phyloP scores from a whole-genome alignment of 805 yeast genomes.

The Grigorovia jiainica region DNA sequence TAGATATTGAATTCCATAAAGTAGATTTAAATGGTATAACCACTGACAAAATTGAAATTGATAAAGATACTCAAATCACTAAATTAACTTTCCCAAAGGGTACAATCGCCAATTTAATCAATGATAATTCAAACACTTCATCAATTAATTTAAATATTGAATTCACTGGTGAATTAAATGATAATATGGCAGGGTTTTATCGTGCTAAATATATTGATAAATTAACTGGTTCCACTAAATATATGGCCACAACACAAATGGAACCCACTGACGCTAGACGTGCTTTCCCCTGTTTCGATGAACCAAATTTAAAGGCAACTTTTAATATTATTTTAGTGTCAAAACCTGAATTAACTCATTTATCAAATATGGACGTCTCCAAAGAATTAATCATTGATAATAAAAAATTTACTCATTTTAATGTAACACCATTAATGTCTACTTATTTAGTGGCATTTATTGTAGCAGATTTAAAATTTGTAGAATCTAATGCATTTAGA shows the following conservation, averaged over 20 bases:
- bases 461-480: conserved; percentile 69
- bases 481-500: conserved; percentile 55
- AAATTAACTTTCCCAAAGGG: conserved; percentile 46
- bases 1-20: conserved; percentile 53
- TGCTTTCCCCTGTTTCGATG: conserved; percentile 83
- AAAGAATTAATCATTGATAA: conserved; percentile 34
- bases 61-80: conserved; percentile 53
- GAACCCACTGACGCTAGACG: conserved; percentile 82
- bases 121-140: too few relatives aligned
- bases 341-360: conserved; percentile 43
- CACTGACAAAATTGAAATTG: conserved; percentile 35
- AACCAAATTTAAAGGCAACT: conserved; percentile 69
- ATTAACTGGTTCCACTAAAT: conserved; percentile 53
- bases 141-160: conserved; percentile 38
- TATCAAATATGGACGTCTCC: conserved; percentile 62
- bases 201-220: conserved; percentile 51
- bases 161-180: conserved; percentile 58
- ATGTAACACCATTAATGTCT: conserved; percentile 74
- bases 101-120: conserved; percentile 20
- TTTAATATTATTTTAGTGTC: conserved; percentile 58
- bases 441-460: conserved; percentile 81
- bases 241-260: conserved; percentile 77
- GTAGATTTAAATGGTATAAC: conserved; percentile 33
- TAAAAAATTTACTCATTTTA: conserved; percentile 51
- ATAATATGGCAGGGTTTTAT: conserved; percentile 78